These are phyloP conservation scores for Suhomyces panamericanus DNA, from an alignment of 1,139 yeast species.

Conservation along the genomic window DNA sequence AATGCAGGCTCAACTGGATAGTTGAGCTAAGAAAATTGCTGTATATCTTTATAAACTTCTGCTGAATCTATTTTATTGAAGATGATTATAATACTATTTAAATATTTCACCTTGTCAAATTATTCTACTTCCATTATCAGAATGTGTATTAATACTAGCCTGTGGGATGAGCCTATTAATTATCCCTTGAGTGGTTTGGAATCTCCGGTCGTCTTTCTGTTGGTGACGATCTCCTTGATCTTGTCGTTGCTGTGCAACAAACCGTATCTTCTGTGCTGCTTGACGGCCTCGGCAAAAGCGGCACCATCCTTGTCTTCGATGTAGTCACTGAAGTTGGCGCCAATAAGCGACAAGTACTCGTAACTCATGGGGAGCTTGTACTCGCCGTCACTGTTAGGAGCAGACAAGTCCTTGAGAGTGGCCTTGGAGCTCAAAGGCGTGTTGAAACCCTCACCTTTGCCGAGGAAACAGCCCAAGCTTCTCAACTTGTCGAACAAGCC, in stretches of 20 bases:
- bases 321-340: conserved; percentile 44
- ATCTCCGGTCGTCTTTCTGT: conserved; percentile 35
- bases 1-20: too few relatives aligned
- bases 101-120: too few relatives aligned
- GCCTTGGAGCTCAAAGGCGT: conserved; percentile 49
- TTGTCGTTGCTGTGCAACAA: conserved; percentile 50
- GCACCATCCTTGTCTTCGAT: conserved; percentile 31
- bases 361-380: conserved; percentile 51
- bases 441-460: conserved; percentile 79
- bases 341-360: conserved; percentile 53
- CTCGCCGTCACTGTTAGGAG: conserved; percentile 16
- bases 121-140: too few relatives aligned
- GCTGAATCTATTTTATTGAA: too few relatives aligned
- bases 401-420: conserved; percentile 27
- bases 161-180: background rate
- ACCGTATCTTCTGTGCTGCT: conserved; percentile 63
- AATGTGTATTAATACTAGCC: background rate
- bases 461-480: conserved; percentile 61
- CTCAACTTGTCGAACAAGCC: conserved; percentile 66
- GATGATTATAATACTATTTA: too few relatives aligned
- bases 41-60: too few relatives aligned
- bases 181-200: conserved; percentile 5
- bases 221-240: conserved; percentile 39
- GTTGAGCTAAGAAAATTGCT: too few relatives aligned
- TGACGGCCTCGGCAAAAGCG: conserved; percentile 43